Percentiles rank a stretch among this genome's conserved stretches.
phyloP scores from a whole-genome alignment of 306 rosid genomes.

The Dalbergia cultrata region DNA sequence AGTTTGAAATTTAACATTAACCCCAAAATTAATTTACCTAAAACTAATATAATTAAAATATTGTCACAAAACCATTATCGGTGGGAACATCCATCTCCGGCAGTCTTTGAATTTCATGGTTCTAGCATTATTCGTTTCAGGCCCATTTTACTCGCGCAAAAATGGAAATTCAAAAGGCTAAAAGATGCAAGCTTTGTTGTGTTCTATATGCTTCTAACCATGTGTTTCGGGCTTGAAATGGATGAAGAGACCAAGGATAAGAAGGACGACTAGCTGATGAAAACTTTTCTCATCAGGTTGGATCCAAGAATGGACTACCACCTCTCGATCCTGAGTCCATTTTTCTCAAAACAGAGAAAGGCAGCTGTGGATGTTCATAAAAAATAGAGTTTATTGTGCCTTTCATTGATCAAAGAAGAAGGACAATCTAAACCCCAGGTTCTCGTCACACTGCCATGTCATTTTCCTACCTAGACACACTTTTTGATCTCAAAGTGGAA shows the following conservation, averaged over 20 bases:
- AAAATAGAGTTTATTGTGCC: conserved; percentile 66
- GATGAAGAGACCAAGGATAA: conserved; percentile 73
- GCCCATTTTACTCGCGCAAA: no score
- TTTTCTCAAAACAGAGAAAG: conserved; percentile 83
- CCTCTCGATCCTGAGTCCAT: conserved; percentile 50
- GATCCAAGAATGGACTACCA: conserved; percentile 72
- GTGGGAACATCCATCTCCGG: no score
- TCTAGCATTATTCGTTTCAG: no score
- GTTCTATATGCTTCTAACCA: conserved; percentile 77
- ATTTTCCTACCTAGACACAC: conserved; percentile 92
- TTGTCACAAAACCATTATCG: no score
- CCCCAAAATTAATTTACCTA: no score
- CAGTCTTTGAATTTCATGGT: no score
- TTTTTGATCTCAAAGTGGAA: conserved; percentile 70
- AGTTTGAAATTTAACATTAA: no score
- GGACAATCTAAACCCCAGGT: conserved; percentile 73
- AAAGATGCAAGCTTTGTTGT: conserved; percentile 79
- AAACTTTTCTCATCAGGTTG: conserved; percentile 64
- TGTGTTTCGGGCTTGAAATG: conserved; percentile 94
- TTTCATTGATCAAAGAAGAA: conserved; percentile 67
- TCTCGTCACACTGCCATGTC: conserved; percentile 72
- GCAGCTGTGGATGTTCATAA: conserved; percentile 66
- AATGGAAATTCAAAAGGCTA: not conserved
- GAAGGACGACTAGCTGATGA: conserved; percentile 71
- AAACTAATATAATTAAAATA: no score